Percentiles rank a stretch among this genome's conserved stretches.
Evolutionary conservation across 176 grass and related monocot genomes (phyloP).

Genomic region (Carex scoparia): DNA sequence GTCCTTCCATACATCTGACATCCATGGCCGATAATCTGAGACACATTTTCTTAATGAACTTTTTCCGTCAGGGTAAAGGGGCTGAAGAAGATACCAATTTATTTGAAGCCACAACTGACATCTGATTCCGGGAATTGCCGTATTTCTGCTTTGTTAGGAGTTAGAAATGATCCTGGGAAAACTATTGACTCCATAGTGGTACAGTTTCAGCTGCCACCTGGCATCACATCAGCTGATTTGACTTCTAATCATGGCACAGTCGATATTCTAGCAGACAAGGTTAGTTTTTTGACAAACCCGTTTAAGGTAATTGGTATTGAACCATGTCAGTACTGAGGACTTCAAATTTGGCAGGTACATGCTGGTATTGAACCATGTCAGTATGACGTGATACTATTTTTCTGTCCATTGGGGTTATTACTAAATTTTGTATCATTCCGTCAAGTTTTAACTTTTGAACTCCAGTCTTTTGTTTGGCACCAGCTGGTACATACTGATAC

Average conservation of each 20-base stretch:
- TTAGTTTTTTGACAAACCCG: conserved; percentile 24
- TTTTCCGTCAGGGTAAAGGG: conserved; percentile 59
- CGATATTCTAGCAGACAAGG: conserved; percentile 79
- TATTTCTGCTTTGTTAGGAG: conserved; percentile 74
- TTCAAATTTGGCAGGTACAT: background rate
- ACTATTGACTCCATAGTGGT: conserved; percentile 87
- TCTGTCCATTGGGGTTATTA: background rate
- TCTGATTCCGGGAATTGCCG: conserved; percentile 83
- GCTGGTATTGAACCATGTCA: background rate
- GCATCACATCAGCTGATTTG: conserved; percentile 86
- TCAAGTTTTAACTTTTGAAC: background rate
- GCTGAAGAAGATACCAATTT: conserved; percentile 76
- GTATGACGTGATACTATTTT: background rate
- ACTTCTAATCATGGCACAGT: conserved; percentile 83
- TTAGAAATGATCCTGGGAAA: conserved; percentile 90
- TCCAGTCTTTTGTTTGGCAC: background rate
- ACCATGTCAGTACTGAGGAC: background rate
- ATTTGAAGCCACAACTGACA: conserved; percentile 79
- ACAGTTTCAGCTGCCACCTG: conserved; percentile 66
- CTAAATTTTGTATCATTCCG: background rate
- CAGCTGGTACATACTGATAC: background rate
- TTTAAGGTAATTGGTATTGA: background rate
- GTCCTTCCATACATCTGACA: background rate
- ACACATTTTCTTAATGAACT: background rate
- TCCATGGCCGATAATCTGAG: background rate